These are phyloP conservation scores for Lithocarpus polystachyus DNA, from an alignment of 306 rosid genomes.

Conservation along the genomic window DNA sequence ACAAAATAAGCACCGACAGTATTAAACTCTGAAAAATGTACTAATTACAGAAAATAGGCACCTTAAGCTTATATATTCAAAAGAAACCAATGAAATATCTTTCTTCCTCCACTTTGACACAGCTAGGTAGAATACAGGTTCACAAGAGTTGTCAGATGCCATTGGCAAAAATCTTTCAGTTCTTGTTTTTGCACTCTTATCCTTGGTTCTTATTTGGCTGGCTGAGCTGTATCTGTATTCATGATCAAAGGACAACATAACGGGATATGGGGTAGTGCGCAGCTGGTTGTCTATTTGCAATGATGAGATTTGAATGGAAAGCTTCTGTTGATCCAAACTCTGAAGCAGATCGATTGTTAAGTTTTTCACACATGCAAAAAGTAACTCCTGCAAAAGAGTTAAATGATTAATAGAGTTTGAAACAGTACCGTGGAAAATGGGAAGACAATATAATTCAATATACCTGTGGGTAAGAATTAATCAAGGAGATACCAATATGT, in stretches of 20 bases:
- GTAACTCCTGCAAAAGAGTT: constrained; percentile 64
- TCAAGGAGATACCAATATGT: constrained; percentile 74
- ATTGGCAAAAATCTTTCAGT: constrained; percentile 42
- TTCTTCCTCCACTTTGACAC: constrained; percentile 95
- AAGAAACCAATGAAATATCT: constrained; percentile 78
- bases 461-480: constrained; percentile 75
- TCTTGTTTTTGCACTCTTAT: constrained; percentile 37
- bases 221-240: constrained; percentile 47
- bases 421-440: constrained; percentile 5
- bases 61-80: constrained; percentile 87
- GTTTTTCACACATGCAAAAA: constrained; percentile 68
- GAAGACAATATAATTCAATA: constrained; percentile 16
- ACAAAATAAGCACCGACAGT: constrained; percentile 13
- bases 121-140: constrained; percentile 64
- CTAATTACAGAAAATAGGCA: constrained; percentile 27
- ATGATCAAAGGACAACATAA: constrained; percentile 68
- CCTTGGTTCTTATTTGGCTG: constrained; percentile 40
- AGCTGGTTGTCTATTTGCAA: constrained; percentile 92
- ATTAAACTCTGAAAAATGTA: constrained; percentile 8
- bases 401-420: constrained; percentile 15
- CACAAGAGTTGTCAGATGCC: constrained; percentile 38
- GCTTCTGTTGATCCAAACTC: constrained; percentile 80
- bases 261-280: constrained; percentile 88
- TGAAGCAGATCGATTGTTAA: constrained; percentile 60
- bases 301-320: constrained; percentile 58